A percentile compares a stretch with the other conserved stretches of the same genome.
phyloP scores from a whole-genome alignment of 371 early-diverging fungal genomes.

The Encephalitozoon hellem region DNA sequence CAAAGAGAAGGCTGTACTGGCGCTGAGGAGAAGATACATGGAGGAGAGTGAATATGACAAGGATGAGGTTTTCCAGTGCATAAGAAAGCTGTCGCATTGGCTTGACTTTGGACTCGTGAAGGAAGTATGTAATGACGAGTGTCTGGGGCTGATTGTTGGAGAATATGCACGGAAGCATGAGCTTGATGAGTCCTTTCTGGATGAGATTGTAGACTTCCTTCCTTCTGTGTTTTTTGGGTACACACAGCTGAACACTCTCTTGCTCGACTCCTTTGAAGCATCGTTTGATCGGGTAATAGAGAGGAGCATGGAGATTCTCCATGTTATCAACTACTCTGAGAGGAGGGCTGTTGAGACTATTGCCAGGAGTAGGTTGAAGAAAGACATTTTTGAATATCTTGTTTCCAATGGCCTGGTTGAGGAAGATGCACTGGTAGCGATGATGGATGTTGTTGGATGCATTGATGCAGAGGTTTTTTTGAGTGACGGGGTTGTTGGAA shows the following conservation, averaged over 20 bases:
- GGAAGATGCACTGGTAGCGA: not conserved
- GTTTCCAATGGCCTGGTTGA: not conserved
- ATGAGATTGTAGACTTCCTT: not conserved
- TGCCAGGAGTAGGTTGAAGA: not conserved
- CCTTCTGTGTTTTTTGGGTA: constrained; percentile 4
- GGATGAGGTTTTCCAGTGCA: not conserved
- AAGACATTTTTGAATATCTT: not conserved
- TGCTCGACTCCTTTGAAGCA: not conserved
- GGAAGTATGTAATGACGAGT: not conserved
- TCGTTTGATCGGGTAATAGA: not conserved
- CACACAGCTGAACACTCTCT: not conserved
- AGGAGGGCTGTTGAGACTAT: not conserved
- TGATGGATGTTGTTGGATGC: not conserved
- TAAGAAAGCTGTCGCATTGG: not conserved
- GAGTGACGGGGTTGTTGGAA: not conserved
- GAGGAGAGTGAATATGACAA: not conserved
- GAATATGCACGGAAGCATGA: constrained; percentile 8
- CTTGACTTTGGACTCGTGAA: constrained; percentile 3
- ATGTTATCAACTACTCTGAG: not conserved
- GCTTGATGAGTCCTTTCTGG: not conserved
- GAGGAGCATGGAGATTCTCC: not conserved
- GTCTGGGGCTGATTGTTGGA: not conserved
- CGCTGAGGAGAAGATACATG: not conserved
- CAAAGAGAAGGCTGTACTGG: not conserved
- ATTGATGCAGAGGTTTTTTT: not conserved